Conservation (phyloP, 768 basidiomycete species). For the Boletus sp. region DNA sequence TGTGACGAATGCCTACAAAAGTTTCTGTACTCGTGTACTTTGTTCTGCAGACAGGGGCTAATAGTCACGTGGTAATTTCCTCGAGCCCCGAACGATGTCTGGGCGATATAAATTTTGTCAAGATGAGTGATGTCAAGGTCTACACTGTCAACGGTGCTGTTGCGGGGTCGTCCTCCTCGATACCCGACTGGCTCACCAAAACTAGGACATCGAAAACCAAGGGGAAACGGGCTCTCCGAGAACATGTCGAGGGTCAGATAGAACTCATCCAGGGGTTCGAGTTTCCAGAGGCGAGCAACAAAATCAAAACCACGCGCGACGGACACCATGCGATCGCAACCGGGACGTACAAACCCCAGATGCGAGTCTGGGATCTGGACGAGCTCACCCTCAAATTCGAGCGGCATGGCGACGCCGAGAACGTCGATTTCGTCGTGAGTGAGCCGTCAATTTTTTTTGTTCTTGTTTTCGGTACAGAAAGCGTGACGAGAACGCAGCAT, state of each 20-base stretch:
- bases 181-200: slow-evolving; percentile 91
- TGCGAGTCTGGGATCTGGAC: slow-evolving; percentile 93
- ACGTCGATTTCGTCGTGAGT: slow-evolving; percentile 97
- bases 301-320: slow-evolving; percentile 86
- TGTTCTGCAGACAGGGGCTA: slow-evolving; percentile 1
- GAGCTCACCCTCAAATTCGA: slow-evolving; percentile 94
- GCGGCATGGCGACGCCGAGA: slow-evolving; percentile 93
- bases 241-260: slow-evolving; percentile 80
- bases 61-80: slow-evolving; percentile 19
- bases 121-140: slow-evolving; percentile 61
- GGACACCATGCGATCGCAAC: slow-evolving; percentile 93
- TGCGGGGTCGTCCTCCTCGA: slow-evolving; percentile 81
- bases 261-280: slow-evolving; percentile 96
- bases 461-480: background rate
- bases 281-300: slow-evolving; percentile 95
- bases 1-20: too few relatives aligned
- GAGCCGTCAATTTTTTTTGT: slow-evolving; percentile 31
- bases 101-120: background rate
- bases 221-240: slow-evolving; percentile 61
- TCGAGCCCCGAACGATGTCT: background rate
- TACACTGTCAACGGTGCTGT: slow-evolving; percentile 96
- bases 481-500: background rate
- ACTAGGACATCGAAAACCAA: slow-evolving; percentile 57
- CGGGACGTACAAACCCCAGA: slow-evolving; percentile 97
- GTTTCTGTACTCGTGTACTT: background rate